Evolutionary conservation across 768 basidiomycete genomes (phyloP).

Genomic region (Hericium erinaceus): DNA sequence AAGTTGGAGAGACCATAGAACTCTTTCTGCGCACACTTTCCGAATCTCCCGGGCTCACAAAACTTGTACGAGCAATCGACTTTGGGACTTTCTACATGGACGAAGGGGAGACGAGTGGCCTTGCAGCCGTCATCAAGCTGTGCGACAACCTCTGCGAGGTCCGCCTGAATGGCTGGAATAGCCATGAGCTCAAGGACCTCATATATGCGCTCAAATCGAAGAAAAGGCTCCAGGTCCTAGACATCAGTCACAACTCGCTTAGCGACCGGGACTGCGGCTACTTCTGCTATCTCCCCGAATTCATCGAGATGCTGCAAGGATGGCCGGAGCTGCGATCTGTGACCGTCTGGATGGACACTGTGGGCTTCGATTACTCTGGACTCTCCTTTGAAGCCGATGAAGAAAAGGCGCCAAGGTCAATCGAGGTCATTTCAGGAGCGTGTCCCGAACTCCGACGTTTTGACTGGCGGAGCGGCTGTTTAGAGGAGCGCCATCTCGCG

Average conservation of each 20-base stretch:
- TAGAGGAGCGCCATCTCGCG: not conserved
- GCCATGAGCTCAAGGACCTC: not conserved
- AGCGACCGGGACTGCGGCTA: not conserved
- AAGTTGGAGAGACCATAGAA: not conserved
- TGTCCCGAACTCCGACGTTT: not conserved
- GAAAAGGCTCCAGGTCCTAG: not conserved
- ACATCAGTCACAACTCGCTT: not conserved
- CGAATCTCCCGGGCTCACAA: not conserved
- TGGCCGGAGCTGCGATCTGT: not conserved
- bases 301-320: not conserved
- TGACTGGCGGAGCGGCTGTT: not conserved
- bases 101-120: not conserved
- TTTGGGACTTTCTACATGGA: not conserved
- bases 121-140: not conserved
- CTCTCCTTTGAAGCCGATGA: not conserved
- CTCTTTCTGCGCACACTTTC: not conserved
- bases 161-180: not conserved
- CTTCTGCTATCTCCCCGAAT: not conserved
- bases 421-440: not conserved
- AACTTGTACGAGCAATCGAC: not conserved
- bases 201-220: not conserved
- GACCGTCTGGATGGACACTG: too few relatives aligned
- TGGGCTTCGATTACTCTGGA: too few relatives aligned
- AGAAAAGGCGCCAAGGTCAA: not conserved
- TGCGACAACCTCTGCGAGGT: not conserved